phyloP scores from a whole-genome alignment of 305 asterid genomes.

The Solanum hybrid region DNA sequence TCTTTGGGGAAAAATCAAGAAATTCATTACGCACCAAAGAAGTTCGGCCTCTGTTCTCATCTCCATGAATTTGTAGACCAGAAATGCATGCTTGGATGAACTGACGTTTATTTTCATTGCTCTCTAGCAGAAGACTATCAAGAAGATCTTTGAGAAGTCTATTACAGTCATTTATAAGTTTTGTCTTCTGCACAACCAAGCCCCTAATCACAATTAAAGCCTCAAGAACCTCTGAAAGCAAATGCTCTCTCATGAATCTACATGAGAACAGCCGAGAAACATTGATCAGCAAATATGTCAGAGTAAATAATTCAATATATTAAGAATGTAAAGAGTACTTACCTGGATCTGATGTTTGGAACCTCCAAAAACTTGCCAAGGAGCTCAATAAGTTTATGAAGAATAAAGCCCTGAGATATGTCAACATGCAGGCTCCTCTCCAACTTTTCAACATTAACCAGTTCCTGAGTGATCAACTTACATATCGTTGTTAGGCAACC shows the following conservation, averaged over 20 bases:
- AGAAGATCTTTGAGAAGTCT: constrained; percentile 88
- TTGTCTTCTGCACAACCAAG: constrained; percentile 90
- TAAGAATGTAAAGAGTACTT: constrained; percentile 11
- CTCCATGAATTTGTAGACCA: constrained; percentile 87
- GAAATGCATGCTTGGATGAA: constrained; percentile 95
- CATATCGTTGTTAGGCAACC: constrained; percentile 79
- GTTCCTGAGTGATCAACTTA: constrained; percentile 79
- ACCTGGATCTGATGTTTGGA: constrained; percentile 93
- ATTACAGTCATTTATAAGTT: constrained; percentile 88
- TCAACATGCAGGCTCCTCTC: constrained; percentile 99
- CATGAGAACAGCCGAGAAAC: constrained; percentile 14
- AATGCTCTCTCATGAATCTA: constrained; percentile 91
- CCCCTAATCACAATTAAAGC: constrained; percentile 97
- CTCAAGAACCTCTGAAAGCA: constrained; percentile 92
- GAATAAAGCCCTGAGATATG: constrained; percentile 97
- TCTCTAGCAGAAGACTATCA: constrained; percentile 90
- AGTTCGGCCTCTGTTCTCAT: constrained; percentile 76
- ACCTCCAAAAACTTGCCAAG: constrained; percentile 97
- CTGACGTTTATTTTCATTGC: constrained; percentile 84
- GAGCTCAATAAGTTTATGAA: constrained; percentile 96
- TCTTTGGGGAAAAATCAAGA: background rate
- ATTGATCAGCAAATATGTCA: background rate
- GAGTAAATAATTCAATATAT: background rate
- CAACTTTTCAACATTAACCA: constrained; percentile 70
- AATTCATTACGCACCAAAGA: constrained; percentile 61